phyloP scores from a whole-genome alignment of 1,284 basidiomycete species.

The Austroboletus novae-zelandiae region DNA sequence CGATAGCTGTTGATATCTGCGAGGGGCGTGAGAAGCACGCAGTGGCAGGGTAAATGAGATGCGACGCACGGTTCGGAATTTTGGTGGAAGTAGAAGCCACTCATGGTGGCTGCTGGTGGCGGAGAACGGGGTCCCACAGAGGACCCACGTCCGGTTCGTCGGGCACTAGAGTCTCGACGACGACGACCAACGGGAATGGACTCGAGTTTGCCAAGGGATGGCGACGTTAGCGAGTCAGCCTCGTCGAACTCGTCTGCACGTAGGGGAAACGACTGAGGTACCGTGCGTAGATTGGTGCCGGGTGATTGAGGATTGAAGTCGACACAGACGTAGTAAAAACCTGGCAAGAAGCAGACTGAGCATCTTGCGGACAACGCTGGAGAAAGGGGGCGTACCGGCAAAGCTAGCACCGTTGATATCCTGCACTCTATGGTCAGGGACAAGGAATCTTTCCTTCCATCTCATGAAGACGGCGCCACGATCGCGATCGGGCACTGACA shows the following conservation, averaged over 20 bases:
- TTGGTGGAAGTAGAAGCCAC: slow-evolving; percentile 92
- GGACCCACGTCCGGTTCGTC: slow-evolving; percentile 37
- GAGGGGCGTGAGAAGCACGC: slow-evolving; percentile 9
- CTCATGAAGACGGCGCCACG: slow-evolving; percentile 87
- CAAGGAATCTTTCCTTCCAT: slow-evolving; percentile 95
- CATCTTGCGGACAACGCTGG: background rate
- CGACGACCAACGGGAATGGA: slow-evolving; percentile 34
- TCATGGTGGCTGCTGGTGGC: slow-evolving; percentile 68
- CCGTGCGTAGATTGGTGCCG: slow-evolving; percentile 31
- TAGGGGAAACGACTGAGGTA: slow-evolving; percentile 33
- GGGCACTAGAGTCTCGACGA: slow-evolving; percentile 47
- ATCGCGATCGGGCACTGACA: slow-evolving; percentile 74
- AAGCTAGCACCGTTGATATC: slow-evolving; percentile 96
- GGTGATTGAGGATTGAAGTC: slow-evolving; percentile 63
- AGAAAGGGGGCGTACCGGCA: slow-evolving; percentile 61
- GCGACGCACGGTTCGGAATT: slow-evolving; percentile 80
- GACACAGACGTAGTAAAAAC: slow-evolving; percentile 87
- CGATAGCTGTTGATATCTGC: slow-evolving; percentile 66
- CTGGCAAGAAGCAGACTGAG: slow-evolving; percentile 36
- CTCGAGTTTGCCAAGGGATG: slow-evolving; percentile 35
- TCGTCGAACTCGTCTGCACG: slow-evolving; percentile 33
- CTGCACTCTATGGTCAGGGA: slow-evolving; percentile 90
- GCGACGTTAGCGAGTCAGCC: slow-evolving; percentile 20
- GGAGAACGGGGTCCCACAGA: slow-evolving; percentile 40
- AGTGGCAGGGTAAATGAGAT: slow-evolving; percentile 9